These are phyloP conservation scores for Globisporangium iwayamae DNA, from an alignment of 352 stramenopile species.

Conservation along the genomic window DNA sequence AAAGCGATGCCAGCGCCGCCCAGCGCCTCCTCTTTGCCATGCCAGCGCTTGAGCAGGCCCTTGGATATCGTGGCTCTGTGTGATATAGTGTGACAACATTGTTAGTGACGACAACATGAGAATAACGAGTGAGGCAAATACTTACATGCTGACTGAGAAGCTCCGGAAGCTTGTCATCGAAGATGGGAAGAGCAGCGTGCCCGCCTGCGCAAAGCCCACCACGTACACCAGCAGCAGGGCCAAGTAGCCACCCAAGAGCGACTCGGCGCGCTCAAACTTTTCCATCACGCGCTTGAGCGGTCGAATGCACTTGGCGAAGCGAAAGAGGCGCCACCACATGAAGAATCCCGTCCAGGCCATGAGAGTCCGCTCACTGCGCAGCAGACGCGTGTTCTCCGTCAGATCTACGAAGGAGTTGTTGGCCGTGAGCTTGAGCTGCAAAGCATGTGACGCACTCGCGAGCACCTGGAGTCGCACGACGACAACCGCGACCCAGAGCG, in stretches of 20 bases:
- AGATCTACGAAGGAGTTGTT: slow-evolving; percentile 38
- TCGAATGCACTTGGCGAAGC: slow-evolving; percentile 40
- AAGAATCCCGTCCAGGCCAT: slow-evolving; percentile 37
- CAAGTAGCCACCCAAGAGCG: slow-evolving; percentile 34
- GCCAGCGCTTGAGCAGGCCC: slow-evolving; percentile 14
- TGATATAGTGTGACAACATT: background rate
- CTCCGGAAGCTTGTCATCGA: slow-evolving; percentile 30
- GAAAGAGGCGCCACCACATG: slow-evolving; percentile 62
- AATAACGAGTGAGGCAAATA: background rate
- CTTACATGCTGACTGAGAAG: slow-evolving; percentile 50
- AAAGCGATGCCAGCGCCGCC: slow-evolving; percentile 22
- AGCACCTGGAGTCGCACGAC: slow-evolving; percentile 32
- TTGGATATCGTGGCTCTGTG: slow-evolving; percentile 29
- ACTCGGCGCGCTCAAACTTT: slow-evolving; percentile 41
- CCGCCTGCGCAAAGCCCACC: slow-evolving; percentile 40
- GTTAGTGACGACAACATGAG: background rate
- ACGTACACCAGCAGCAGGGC: slow-evolving; percentile 42
- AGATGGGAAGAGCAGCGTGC: slow-evolving; percentile 38
- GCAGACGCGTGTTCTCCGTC: slow-evolving; percentile 20
- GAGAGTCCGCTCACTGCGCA: slow-evolving; percentile 31
- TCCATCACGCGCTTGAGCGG: slow-evolving; percentile 37
- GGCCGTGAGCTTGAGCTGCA: slow-evolving; percentile 32
- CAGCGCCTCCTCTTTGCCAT: background rate
- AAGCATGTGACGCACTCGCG: slow-evolving; percentile 26
- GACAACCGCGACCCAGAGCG: slow-evolving; percentile 36